Evolutionary conservation across 2,329 filamentous ascomycete genomes (phyloP), one percentile per base, ranked within the genome.

Genomic region (Colletotrichum sp.): DNA sequence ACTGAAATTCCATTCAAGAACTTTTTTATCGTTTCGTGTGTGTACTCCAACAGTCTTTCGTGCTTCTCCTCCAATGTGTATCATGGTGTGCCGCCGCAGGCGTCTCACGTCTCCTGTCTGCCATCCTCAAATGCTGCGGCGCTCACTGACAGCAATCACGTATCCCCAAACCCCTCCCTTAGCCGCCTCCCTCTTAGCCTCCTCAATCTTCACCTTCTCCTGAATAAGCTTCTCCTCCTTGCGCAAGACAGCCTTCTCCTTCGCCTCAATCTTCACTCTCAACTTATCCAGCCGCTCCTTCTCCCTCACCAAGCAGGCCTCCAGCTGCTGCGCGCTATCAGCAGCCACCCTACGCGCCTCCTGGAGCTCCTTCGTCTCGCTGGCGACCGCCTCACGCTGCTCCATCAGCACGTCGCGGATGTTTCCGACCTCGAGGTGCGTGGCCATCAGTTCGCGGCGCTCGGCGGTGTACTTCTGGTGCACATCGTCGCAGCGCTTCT

Each of bases 271-370:
- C 38, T 48, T 48, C 9, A 6, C 38, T 48, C 38, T 48, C 38
- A 48, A 48, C 3, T 12, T n/a, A n/a, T 48, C 38, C 38, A 48
- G 18, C 38, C 38, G 18, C 38, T 48, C 38, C 38, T 48, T 48
- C 38, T 48, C 38, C 18, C 38, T 48, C 38, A 4, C 38, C 43
- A 24, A 52, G 43, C 43, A 52, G 3, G 12, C 43, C n/a, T 21
- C 43, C 0, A 52, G 43, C 12, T 52, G 10, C n/a, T 52, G 0
- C 0, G 43, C 43, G 43, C 43, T 21, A 12, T 52, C 43, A 7
- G n/a, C 43, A 52, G 43, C 43, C 2, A 13, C n/a, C n/a, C 0
- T 21, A 3, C 43, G 43, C 6, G 43, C n/a, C 12, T 52, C 38
- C 38, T 1, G 3, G 38, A 48, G 9, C 38, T 48, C 38, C 18